A percentile compares a stretch with the other conserved stretches of the same genome.
Evolutionary conservation across 371 early-diverging fungal genomes (phyloP).

Genomic region (Apophysomyces elegans): DNA sequence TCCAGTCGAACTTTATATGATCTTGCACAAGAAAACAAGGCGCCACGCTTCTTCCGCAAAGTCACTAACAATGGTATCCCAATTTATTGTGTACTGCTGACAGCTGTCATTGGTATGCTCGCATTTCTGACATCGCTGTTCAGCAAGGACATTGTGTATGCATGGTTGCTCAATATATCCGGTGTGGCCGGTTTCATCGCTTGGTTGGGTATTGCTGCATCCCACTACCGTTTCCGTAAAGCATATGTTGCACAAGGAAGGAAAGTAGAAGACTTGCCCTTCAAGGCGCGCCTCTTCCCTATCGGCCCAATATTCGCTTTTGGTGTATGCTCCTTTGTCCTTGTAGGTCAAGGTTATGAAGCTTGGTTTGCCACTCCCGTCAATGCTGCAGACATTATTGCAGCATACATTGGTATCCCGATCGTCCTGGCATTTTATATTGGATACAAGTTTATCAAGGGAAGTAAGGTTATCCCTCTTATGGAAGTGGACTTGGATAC

Average conservation of each 20-base stretch:
- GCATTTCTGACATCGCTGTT: conserved; percentile 60
- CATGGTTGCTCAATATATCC: conserved; percentile 63
- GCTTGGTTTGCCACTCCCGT: conserved; percentile 39
- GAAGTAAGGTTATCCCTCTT: conserved; percentile 59
- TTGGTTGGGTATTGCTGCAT: conserved; percentile 78
- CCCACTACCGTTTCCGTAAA: conserved; percentile 83
- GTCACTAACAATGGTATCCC: conserved; percentile 58
- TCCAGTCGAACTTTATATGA: conserved; percentile 69
- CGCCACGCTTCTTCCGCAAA: conserved; percentile 50
- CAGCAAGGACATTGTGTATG: conserved; percentile 22
- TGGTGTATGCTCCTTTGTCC: conserved; percentile 55
- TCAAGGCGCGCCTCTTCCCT: conserved; percentile 72
- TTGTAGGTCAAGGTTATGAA: conserved; percentile 69
- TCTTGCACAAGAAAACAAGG: conserved; percentile 64
- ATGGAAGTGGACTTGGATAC: conserved; percentile 63
- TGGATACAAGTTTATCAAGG: conserved; percentile 59
- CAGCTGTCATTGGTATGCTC: conserved; percentile 54
- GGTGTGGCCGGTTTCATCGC: conserved; percentile 80
- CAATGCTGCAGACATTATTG: conserved; percentile 32
- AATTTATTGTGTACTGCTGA: conserved; percentile 56
- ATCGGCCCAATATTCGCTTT: conserved; percentile 70
- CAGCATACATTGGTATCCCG: conserved; percentile 46
- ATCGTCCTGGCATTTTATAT: conserved; percentile 40
- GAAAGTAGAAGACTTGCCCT: conserved; percentile 70
- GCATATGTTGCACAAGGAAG: conserved; percentile 77